Evolutionary conservation across 768 basidiomycete genomes (phyloP).

Genomic region (Calocybe cyanea): DNA sequence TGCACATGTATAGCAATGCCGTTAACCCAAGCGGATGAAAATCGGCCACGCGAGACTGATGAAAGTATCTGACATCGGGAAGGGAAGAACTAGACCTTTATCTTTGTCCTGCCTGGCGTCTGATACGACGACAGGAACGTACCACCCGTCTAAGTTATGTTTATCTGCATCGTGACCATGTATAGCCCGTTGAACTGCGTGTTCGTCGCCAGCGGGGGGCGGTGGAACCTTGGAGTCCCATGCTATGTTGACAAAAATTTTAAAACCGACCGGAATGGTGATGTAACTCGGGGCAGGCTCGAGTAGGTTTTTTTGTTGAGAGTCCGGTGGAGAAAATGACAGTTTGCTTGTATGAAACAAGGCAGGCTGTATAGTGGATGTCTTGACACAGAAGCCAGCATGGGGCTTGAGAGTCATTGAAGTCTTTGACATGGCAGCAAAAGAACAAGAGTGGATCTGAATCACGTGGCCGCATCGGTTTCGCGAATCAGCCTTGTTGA

Average conservation of each 20-base stretch:
- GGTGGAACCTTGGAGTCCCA: constrained; percentile 68
- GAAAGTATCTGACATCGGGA: not conserved
- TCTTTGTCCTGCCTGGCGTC: constrained; percentile 59
- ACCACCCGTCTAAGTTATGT: constrained; percentile 42
- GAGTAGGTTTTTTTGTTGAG: constrained; percentile 18
- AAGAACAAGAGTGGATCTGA: not conserved
- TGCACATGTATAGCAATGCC: constrained; percentile 4
- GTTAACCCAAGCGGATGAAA: not conserved
- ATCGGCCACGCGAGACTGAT: not conserved
- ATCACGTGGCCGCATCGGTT: constrained; percentile 6
- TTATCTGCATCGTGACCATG: constrained; percentile 41
- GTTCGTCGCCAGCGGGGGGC: constrained; percentile 59
- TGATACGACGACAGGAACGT: constrained; percentile 70
- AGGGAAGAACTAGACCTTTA: constrained; percentile 50
- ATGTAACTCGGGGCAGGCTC: constrained; percentile 24
- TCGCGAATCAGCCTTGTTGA: not conserved
- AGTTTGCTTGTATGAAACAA: constrained; percentile 25
- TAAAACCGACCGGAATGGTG: constrained; percentile 43
- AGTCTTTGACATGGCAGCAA: constrained; percentile 17
- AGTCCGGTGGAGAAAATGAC: not conserved
- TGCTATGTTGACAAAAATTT: constrained; percentile 73
- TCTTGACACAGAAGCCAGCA: constrained; percentile 73
- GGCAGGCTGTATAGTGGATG: constrained; percentile 39
- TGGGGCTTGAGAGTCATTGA: constrained; percentile 47
- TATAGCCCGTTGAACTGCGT: constrained; percentile 57